Evolutionary conservation across 768 basidiomycete genomes (phyloP), one percentile per base, ranked within the genome.

Genomic region (Termitomyces eurrhizus): DNA sequence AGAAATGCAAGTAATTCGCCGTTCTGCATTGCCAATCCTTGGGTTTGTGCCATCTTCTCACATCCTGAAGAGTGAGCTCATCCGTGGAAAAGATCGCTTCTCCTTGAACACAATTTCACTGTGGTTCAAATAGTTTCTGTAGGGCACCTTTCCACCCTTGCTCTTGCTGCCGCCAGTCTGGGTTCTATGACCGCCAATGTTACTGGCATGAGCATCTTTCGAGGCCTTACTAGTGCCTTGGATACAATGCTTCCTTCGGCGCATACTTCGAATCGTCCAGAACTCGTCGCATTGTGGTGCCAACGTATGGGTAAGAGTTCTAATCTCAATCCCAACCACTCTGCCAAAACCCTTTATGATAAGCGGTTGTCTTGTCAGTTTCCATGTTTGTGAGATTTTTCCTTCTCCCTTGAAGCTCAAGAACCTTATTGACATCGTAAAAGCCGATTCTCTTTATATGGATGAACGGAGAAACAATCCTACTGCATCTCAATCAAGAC

Each of bases 401-500:
- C 14, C 4, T 14, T 7, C 14, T 29, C 48, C 9, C 26, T 8
- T 16, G 3, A 48, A 48, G 14, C 4, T 48, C 14, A 16, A 29
- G 2, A 5, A 7, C 16, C 48, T 14, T 8, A 26, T 14, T 49
- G 3, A 49, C 32, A 16, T 33, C 18, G 7, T 18, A 51, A 1
- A n/a, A 62, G 57, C 61, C 61, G 3, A 52, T 58, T 14, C 7
- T 32, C 8, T 7, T 48, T 3, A 37, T 46, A 5, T 62, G 60
- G 56, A 18, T 52, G 4, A 16, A 54, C 12, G 56, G 42, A 24
- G 57, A 62, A 48, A 26, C 16, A 16, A 39, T 62, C 21, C 41
- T 62, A 0, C 49, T 62, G 1, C n/a, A 33, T 36, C 44, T 62
- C 2, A 45, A 45, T 1, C 61, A 62, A 57, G 61, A 58, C 9